Percentiles rank a stretch among this genome's conserved stretches.
phyloP scores from a whole-genome alignment of 2,329 filamentous ascomycete genomes.

The Fusarium burgessii region DNA sequence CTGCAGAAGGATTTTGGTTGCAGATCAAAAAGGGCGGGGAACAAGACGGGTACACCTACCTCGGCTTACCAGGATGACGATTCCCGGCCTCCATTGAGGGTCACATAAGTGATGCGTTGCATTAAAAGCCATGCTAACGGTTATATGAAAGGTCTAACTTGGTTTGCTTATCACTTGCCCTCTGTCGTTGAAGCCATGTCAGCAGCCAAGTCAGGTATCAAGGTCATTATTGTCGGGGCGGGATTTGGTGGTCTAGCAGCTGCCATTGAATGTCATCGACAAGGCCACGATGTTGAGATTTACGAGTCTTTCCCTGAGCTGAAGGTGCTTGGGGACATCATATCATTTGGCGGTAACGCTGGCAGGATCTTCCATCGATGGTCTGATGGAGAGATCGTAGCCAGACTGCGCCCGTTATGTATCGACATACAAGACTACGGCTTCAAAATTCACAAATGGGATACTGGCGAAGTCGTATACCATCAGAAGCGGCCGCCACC shows the following conservation, averaged over 20 bases:
- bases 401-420: conserved; percentile 37
- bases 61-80: conserved; percentile 2
- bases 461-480: conserved; percentile 63
- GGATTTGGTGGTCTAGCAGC: conserved; percentile 36
- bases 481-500: conserved; percentile 60
- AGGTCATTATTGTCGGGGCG: conserved; percentile 37
- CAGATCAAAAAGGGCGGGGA: conserved; percentile 17
- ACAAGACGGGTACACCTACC: not conserved
- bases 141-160: rapidly evolving
- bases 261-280: conserved; percentile 33
- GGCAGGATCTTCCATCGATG: conserved; percentile 69
- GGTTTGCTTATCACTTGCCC: too few species aligned
- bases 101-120: not conserved
- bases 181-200: conserved; percentile 1
- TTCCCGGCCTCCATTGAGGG: not conserved
- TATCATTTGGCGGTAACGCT: conserved; percentile 38
- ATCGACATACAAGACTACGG: conserved; percentile 57
- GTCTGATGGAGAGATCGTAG: conserved; percentile 59
- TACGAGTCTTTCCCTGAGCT: conserved; percentile 53
- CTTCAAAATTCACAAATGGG: conserved; percentile 49
- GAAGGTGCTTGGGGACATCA: conserved; percentile 63
- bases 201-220: conserved; percentile 21
- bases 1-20: not conserved
- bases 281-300: conserved; percentile 30
- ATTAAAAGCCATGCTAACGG: rapidly evolving